Base-by-base conservation (phyloP, 1,284 basidiomycete species). In the Tilletia walkeri region DNA sequence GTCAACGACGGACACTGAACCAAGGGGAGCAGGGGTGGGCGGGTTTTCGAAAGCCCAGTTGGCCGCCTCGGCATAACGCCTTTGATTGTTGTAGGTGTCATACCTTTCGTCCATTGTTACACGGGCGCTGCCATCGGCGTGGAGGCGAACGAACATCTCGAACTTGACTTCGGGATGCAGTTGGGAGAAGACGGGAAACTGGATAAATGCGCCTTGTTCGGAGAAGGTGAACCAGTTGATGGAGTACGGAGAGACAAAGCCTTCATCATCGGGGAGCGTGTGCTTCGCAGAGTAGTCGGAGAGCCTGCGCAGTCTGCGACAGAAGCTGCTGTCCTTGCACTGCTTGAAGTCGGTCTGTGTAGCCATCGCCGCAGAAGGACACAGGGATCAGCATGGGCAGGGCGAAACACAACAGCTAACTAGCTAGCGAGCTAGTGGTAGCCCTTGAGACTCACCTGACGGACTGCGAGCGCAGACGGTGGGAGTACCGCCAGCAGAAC, bases 321-420 rank as follows among this genome's bases (percentile, higher is more conserved):
- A 83, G 68, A 83, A 77, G 65, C 78, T 79, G n/a, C 80, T 80
- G 59, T 83, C 80, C 14, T 71, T 65, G 74, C 82, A 83, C 68
- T 76, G 75, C 67, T 83, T 83, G 71, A 83, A 83, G 71, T 81
- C 82, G 68, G 68, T 47, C 1, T 69, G 68, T 16, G 69, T 50
- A 16, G 36, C 7, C 30, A 38, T 30, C 24, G 2, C 24, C 24
- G 59, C 38, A 12, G 16, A 39, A 38, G 24, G 38, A n/a, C 16
- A 16, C 30, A 24, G 5, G 14, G 12, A 16, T 39, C 59, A 39
- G 34, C 34, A 24, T 38, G 34, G n/a, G 56, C 9, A 61, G 1
- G 30, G n/a, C 9, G 24, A 14, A 34, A 24, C 56, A 61, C 38
- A 34, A 18, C 30, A 12, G 56, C 24, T 10, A 61, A 9, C 9